Evolutionary conservation across 192 early-diverging fungal species (phyloP), one percentile per base, ranked within the genome.

Genomic region (Diversispora eburnea): DNA sequence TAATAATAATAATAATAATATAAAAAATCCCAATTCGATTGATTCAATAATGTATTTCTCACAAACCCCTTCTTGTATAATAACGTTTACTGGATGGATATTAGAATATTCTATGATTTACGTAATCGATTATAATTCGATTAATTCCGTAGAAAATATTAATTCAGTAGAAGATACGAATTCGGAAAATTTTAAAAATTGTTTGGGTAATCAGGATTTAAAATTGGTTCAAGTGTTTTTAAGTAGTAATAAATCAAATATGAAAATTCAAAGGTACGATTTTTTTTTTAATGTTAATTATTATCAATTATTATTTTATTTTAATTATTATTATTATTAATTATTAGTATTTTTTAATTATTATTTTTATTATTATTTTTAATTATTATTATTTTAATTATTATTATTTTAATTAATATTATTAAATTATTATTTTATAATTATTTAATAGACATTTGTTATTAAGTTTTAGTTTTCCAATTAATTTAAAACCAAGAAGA

Each of bases 21-120:
- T 33, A 33, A 33, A 33, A 33, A 33, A 33, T 33, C 25, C 25
- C 25, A 33, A 33, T 2, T 33, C 25, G 25, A 9, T 8, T 10
- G 8, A 58, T 58, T 58, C 60, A 62, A 17, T 62, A 41, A 41
- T 42, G 12, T 62, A 41, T 8, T 5, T 62, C n/a, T 17, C 60
- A 3, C 3, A 62, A 41, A 62, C 39, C 17, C 60, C 60, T 42
- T 15, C 22, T 39, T 62, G 60, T 43, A 62, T 43, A 2, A 62
- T 62, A 41, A 41, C 60, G 13, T 42, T 62, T 15, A 62, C 39
- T 62, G 60, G 60, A 2, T 62, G 60, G 60, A 62, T 62, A 41
- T 41, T 62, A 15, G 60, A 62, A 17, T 62, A 62, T 62, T 39
- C 25, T 7, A 15, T 62, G 17, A 41, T 62, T n/a, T 62, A 62